Evolutionary conservation across 129 eudicot genomes (phyloP).

Genomic region (Chrysanthemum makinoi): DNA sequence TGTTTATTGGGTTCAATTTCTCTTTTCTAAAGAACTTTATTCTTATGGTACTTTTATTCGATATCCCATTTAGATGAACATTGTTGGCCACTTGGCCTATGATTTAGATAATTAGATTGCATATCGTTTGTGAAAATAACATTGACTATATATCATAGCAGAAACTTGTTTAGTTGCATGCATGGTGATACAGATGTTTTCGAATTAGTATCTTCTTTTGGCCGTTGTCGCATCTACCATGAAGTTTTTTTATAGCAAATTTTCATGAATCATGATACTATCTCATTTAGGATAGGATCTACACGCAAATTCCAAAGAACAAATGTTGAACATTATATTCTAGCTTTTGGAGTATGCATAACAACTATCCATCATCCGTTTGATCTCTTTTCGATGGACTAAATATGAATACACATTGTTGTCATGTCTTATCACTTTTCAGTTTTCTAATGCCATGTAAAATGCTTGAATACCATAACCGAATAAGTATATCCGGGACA

Average conservation of each 20-base stretch:
- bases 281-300: too few species aligned
- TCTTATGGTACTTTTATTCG: constrained; percentile 7
- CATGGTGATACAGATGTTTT: too few species aligned
- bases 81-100: background rate
- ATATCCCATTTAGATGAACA: background rate
- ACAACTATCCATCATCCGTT: background rate
- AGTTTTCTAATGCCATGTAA: background rate
- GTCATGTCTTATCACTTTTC: background rate
- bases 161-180: background rate
- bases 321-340: constrained; percentile 5
- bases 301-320: background rate
- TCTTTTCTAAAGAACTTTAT: constrained; percentile 11
- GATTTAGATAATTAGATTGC: background rate
- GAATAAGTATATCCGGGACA: constrained; percentile 21
- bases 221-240: background rate
- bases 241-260: too few species aligned
- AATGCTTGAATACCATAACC: background rate
- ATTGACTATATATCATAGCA: background rate
- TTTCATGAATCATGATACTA: too few species aligned
- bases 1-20: background rate
- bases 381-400: constrained; percentile 21
- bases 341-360: too few species aligned
- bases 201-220: background rate
- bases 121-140: background rate
- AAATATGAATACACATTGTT: constrained; percentile 5